These are phyloP conservation scores for Trebouxia sp. DNA, from an alignment of 139 green algal species.

Conservation along the genomic window DNA sequence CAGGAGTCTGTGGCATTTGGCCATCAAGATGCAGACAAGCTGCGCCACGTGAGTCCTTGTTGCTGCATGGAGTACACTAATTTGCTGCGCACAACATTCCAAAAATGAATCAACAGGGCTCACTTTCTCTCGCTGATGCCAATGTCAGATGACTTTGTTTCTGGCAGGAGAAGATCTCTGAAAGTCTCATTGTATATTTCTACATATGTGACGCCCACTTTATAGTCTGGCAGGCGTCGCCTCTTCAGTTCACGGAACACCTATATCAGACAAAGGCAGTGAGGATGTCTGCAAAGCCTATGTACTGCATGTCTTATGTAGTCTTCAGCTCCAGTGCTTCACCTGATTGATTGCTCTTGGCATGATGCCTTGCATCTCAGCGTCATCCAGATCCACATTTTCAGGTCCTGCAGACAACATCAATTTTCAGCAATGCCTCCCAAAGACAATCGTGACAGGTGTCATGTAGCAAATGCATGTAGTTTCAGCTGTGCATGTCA, in stretches of 20 bases:
- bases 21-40: no score
- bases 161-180: conserved; percentile 41
- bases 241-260: conserved; percentile 27
- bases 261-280: background rate
- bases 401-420: conserved; percentile 30
- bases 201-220: conserved; percentile 34
- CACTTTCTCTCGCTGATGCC: conserved; percentile 31
- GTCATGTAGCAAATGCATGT: background rate
- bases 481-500: background rate
- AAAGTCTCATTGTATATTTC: conserved; percentile 61
- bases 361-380: conserved; percentile 77
- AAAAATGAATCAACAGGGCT: background rate
- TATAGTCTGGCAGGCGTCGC: background rate
- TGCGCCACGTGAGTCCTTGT: no score
- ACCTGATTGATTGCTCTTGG: conserved; percentile 58
- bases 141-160: conserved; percentile 28
- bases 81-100: no score
- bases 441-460: no score
- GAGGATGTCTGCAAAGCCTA: background rate
- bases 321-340: background rate
- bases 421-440: background rate
- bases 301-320: background rate
- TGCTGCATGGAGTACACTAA: no score
- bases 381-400: conserved; percentile 49
- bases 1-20: no score